Evolutionary conservation across 2,329 filamentous ascomycete species (phyloP).

Genomic region (Colletotrichum sp.): DNA sequence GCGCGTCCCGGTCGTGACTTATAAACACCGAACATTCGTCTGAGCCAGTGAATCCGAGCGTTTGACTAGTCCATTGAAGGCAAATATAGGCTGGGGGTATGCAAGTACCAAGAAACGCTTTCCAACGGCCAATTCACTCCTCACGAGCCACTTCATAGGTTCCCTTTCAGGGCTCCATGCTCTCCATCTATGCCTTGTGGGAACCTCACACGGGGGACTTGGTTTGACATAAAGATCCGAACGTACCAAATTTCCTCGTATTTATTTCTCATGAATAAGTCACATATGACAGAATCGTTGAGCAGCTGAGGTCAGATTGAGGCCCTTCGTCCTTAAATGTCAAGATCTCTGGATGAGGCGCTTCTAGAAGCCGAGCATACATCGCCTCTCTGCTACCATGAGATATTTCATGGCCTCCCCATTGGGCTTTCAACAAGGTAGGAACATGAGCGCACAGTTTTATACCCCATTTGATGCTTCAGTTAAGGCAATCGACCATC

Average conservation of each 20-base stretch:
- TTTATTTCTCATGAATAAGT: neutral
- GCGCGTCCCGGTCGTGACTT: neutral
- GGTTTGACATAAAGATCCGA: neutral
- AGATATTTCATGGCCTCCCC: neutral
- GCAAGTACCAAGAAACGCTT: neutral
- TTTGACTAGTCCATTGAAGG: accelerated
- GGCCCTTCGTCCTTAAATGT: too few species aligned
- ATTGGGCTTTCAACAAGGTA: neutral
- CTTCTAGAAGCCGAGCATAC: accelerated
- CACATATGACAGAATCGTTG: neutral
- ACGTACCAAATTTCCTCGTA: neutral
- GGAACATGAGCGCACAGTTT: neutral
- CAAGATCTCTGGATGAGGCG: too few species aligned
- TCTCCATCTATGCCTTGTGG: accelerated
- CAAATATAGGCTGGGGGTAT: neutral
- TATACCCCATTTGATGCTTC: accelerated
- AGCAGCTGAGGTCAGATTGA: accelerated
- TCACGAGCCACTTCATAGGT: accelerated
- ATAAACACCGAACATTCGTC: accelerated
- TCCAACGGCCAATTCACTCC: accelerated
- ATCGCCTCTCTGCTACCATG: neutral
- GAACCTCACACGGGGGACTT: neutral
- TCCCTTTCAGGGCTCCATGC: neutral
- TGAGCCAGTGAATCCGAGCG: neutral
- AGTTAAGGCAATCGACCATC: too few species aligned